Evolutionary conservation across 2,329 filamentous ascomycete genomes (phyloP).

Genomic region (Hypoxylon sp.): DNA sequence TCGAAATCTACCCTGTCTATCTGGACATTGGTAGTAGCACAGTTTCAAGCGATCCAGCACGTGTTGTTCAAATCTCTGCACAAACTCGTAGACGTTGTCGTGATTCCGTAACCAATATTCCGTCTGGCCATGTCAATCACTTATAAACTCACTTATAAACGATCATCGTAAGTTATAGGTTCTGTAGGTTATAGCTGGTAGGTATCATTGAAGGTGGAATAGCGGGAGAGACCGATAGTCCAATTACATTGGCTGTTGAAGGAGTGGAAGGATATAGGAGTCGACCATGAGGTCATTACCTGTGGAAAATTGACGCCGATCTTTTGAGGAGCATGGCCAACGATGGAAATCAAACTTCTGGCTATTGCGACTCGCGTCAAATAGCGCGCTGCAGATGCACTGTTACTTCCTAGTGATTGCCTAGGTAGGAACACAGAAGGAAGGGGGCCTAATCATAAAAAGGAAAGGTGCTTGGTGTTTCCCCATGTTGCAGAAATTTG

Average conservation of each 20-base stretch:
- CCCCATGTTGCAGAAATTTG: not conserved
- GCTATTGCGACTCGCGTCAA: constrained; percentile 11
- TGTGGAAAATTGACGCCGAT: constrained; percentile 18
- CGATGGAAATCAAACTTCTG: not conserved
- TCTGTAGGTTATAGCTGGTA: constrained; percentile 23
- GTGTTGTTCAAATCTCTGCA: not conserved
- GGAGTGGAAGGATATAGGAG: constrained; percentile 12
- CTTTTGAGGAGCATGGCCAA: constrained; percentile 8
- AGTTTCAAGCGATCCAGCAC: not conserved
- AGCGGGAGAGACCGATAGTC: constrained; percentile 7
- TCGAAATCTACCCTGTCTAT: constrained; percentile 9
- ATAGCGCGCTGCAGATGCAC: not conserved
- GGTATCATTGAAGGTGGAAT: constrained; percentile 32
- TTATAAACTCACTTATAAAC: constrained; percentile 10
- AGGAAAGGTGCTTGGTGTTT: constrained; percentile 6
- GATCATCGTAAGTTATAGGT: constrained; percentile 18
- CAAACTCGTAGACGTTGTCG: constrained; percentile 10
- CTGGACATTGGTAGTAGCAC: not conserved
- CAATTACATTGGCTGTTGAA: constrained; percentile 22
- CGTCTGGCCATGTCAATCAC: constrained; percentile 11
- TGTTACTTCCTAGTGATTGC: not conserved
- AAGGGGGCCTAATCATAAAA: not conserved
- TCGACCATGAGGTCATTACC: constrained; percentile 36
- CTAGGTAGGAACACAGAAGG: not conserved
- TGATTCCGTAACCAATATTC: constrained; percentile 33